Base-by-base conservation (phyloP, 1,139 yeast genomes). In the Pichia sorboxylosa region DNA sequence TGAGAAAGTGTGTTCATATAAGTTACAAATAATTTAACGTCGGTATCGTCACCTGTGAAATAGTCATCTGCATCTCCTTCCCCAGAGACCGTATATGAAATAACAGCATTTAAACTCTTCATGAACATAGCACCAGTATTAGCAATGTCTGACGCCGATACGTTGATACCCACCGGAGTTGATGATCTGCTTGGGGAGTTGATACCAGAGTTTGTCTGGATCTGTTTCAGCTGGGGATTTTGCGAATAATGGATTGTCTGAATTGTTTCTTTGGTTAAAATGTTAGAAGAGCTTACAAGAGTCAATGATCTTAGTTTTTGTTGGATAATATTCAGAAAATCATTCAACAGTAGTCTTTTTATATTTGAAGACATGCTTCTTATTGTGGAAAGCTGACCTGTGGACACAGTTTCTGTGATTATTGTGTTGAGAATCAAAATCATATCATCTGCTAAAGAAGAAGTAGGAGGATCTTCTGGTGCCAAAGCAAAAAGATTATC, bases 401-500 rank as follows among this genome's bases (percentile, higher is more conserved):
- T 66, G 31, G 74, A 72, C 14, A 79, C 52, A 0, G 72, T 61
- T 40, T 74, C 78, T 26, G 70, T 55, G 21, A 81, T 52, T 6
- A 80, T 63, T n/a, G 72, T 69, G 43, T 82, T 80, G 29, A 85
- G 57, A 14, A 85, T 73, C 45, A 84, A 62, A 23, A 85, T 70
- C 28, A 83, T 61, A 51, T 90, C 98, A 50, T 90, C 98, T 26
- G 87, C 73, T 9, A 84, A 77, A 0, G 97, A 84, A 0, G 94
- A 73, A 5, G 81, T 72, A 4, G 92, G 79, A 4, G 81, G 73
- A 30, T 63, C 68, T 40, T 68, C 82, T 9, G 67, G 69, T 4
- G 55, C 41, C 5, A 51, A 27, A 4, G 46, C 38, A 11, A 36
- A 31, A 13, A 48, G 29, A 1, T 47, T 34, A 17, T 41, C 41